These are phyloP conservation scores for Pseudocercospora macadamiae DNA, from an alignment of 2,329 filamentous ascomycete genomes.

Conservation along the genomic window DNA sequence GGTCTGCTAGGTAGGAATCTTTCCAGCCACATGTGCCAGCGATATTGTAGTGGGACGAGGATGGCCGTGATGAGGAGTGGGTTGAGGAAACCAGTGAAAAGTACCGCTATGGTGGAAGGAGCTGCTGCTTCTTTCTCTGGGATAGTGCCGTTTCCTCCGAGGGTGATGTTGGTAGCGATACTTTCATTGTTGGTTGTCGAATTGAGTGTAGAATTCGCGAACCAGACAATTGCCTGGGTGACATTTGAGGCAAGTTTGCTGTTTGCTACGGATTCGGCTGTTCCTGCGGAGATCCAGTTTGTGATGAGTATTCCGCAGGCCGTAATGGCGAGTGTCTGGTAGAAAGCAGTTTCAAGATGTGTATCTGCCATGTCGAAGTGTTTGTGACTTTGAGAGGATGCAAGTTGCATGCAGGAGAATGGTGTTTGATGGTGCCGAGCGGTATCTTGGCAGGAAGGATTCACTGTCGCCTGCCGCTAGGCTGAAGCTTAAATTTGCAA, in stretches of 20 bases:
- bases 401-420: too few species aligned
- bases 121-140: neutral
- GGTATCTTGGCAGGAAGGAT: too few species aligned
- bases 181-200: neutral
- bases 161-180: neutral
- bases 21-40: constrained; percentile 28
- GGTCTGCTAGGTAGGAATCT: constrained; percentile 15
- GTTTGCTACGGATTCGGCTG: neutral
- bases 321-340: neutral
- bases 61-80: constrained; percentile 8
- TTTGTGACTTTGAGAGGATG: too few species aligned
- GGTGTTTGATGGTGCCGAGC: too few species aligned
- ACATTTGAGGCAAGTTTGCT: neutral
- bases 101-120: constrained; percentile 15
- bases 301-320: neutral
- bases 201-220: neutral
- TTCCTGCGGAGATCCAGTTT: neutral
- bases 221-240: neutral
- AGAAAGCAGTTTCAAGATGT: too few species aligned
- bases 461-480: too few species aligned
- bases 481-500: too few species aligned
- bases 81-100: constrained; percentile 3
- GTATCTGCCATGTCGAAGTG: too few species aligned
- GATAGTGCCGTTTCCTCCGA: neutral
- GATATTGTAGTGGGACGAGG: constrained; percentile 13